phyloP scores from a whole-genome alignment of 2,329 filamentous ascomycete genomes.

The Penicillium griseofulvum region DNA sequence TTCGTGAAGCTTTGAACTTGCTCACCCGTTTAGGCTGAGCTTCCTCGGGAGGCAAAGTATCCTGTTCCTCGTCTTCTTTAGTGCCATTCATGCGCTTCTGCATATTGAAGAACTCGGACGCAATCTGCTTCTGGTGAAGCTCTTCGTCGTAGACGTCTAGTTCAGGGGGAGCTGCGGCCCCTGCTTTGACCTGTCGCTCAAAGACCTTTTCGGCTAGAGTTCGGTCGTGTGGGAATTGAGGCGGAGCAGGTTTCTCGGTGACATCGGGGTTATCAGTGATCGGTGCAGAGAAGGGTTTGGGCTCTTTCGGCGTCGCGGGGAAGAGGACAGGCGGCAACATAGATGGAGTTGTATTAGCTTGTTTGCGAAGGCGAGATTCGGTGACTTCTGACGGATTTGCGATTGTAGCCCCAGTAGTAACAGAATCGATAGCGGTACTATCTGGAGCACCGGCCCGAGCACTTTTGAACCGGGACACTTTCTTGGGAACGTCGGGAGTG shows the following conservation, averaged over 20 bases:
- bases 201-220: conserved; percentile 60
- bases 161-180: conserved; percentile 39
- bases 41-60: conserved; percentile 66
- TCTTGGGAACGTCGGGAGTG: conserved; percentile 33
- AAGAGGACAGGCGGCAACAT: conserved; percentile 35
- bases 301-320: conserved; percentile 36
- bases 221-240: conserved; percentile 43
- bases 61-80: conserved; percentile 65
- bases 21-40: conserved; percentile 48
- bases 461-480: conserved; percentile 46
- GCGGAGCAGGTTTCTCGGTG: conserved; percentile 18
- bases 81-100: conserved; percentile 79
- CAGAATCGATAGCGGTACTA: conserved; percentile 1
- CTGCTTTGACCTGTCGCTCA: conserved; percentile 47
- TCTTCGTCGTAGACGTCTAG: conserved; percentile 70
- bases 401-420: conserved; percentile 9
- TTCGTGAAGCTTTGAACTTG: conserved; percentile 48
- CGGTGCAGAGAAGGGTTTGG: conserved; percentile 41
- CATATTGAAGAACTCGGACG: conserved; percentile 76
- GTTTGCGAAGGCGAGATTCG: conserved; percentile 21
- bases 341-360: conserved; percentile 21
- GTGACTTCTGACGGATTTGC: conserved; percentile 18
- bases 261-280: conserved; percentile 27
- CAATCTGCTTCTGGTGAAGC: conserved; percentile 72
- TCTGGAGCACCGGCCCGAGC: conserved; percentile 25